phyloP scores from a whole-genome alignment of 345 rosid species.

The Eucalyptus sp. region DNA sequence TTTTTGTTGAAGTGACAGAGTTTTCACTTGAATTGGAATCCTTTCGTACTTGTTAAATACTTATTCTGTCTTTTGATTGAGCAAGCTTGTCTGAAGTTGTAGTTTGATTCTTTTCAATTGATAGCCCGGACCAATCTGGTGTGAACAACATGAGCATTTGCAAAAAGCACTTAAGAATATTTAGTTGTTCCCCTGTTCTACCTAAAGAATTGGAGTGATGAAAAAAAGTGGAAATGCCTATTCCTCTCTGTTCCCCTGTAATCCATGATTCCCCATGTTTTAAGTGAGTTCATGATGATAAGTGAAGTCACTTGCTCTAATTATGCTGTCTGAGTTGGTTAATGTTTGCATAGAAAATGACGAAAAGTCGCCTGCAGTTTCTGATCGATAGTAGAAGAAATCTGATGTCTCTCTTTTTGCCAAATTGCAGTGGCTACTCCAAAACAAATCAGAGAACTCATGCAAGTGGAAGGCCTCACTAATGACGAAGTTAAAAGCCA shows the following conservation, averaged over 20 bases:
- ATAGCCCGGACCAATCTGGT: not conserved
- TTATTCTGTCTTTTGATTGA: not conserved
- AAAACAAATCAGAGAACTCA: slow-evolving; percentile 23
- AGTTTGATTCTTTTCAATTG: not conserved
- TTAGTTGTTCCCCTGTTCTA: not conserved
- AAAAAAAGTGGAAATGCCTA: not conserved
- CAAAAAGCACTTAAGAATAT: not conserved
- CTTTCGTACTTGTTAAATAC: not conserved
- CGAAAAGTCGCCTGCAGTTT: not conserved
- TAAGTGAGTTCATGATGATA: not conserved
- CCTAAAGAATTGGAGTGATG: not conserved
- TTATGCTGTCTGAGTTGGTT: not conserved
- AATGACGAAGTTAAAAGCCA: slow-evolving; percentile 92
- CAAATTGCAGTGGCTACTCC: slow-evolving; percentile 47
- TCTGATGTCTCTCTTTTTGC: not conserved
- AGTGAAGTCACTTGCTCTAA: not conserved
- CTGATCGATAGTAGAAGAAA: not conserved
- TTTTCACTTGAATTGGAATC: not conserved
- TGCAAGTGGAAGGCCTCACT: slow-evolving; percentile 84
- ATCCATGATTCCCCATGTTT: not conserved
- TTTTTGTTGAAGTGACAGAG: not conserved
- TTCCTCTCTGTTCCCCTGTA: not conserved
- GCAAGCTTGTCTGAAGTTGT: not conserved
- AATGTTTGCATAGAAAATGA: not conserved
- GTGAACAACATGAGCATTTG: not conserved